Percentiles rank a stretch among this genome's conserved stretches.
Conservation (phyloP, 2,329 filamentous ascomycete species). For the Malbranchea cinnamomea region DNA sequence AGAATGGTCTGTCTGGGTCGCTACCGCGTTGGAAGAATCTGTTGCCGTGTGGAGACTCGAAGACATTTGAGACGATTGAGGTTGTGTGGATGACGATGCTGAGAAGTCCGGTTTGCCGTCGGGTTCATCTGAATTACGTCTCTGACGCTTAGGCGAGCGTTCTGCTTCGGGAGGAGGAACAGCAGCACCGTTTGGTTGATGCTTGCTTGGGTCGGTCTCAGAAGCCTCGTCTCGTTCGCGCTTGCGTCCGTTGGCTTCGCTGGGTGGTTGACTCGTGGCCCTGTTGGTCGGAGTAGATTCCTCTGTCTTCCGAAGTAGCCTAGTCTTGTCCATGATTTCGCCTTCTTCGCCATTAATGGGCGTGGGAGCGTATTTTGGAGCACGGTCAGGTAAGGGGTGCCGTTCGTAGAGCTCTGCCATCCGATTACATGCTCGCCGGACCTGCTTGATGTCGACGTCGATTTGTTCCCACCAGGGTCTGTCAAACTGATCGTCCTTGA, state of each 20-base stretch:
- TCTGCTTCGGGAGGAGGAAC: conserved; percentile 5
- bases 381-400: conserved; percentile 27
- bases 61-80: conserved; percentile 4
- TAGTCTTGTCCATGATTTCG: conserved; percentile 22
- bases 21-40: conserved; percentile 2
- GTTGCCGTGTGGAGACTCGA: conserved; percentile 4
- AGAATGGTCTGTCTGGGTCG: too few species aligned
- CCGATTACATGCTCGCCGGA: conserved; percentile 57
- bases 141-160: conserved; percentile 24
- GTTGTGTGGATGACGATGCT: conserved; percentile 1
- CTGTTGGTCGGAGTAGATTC: conserved; percentile 1
- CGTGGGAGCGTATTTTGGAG: conserved; percentile 28
- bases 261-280: conserved; percentile 6
- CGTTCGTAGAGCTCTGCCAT: conserved; percentile 46
- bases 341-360: conserved; percentile 19
- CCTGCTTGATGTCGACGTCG: conserved; percentile 54
- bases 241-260: conserved; percentile 10
- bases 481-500: conserved; percentile 58
- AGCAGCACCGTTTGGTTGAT: conserved; percentile 3
- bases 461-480: conserved; percentile 78
- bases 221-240: conserved; percentile 8
- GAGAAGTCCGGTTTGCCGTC: conserved; percentile 2
- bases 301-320: conserved; percentile 8
- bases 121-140: conserved; percentile 8
- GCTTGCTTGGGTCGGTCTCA: conserved; percentile 3